Evolutionary conservation across 2,329 filamentous ascomycete species (phyloP).

Genomic region (Microdochium bolleyi): DNA sequence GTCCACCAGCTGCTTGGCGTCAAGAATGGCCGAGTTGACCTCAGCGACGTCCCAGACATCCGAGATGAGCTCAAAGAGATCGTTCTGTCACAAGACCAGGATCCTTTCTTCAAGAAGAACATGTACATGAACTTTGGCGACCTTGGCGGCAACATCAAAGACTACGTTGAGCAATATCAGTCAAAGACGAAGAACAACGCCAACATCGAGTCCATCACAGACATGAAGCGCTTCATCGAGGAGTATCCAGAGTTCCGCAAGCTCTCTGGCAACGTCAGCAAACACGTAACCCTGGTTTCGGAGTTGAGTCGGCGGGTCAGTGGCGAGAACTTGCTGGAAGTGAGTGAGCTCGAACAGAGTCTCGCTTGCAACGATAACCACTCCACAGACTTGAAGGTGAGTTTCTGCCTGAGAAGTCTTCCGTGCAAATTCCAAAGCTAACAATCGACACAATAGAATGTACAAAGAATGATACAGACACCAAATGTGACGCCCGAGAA

Average conservation of each 20-base stretch:
- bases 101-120: conserved; percentile 98
- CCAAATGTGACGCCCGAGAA: conserved; percentile 69
- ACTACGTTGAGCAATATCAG: conserved; percentile 97
- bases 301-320: conserved; percentile 86
- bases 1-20: conserved; percentile 94
- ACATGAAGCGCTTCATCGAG: conserved; percentile 99
- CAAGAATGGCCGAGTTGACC: conserved; percentile 85
- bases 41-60: conserved; percentile 76
- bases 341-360: conserved; percentile 94
- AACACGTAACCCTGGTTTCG: conserved; percentile 92
- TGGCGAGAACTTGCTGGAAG: conserved; percentile 81
- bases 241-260: conserved; percentile 98
- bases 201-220: conserved; percentile 92
- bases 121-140: conserved; percentile 99
- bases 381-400: conserved; percentile 77
- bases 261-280: conserved; percentile 94
- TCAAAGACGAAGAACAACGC: conserved; percentile 94
- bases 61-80: conserved; percentile 87
- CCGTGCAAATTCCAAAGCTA: conserved; percentile 7
- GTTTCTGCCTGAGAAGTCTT: conserved; percentile 6
- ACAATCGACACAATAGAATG: conserved; percentile 40
- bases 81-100: conserved; percentile 90
- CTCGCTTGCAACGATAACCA: conserved; percentile 97
- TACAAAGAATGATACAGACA: conserved; percentile 81
- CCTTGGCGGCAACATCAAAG: conserved; percentile 90